Evolutionary conservation across 441 rosid genomes (phyloP).

Genomic region (Euphorbia corollata): DNA sequence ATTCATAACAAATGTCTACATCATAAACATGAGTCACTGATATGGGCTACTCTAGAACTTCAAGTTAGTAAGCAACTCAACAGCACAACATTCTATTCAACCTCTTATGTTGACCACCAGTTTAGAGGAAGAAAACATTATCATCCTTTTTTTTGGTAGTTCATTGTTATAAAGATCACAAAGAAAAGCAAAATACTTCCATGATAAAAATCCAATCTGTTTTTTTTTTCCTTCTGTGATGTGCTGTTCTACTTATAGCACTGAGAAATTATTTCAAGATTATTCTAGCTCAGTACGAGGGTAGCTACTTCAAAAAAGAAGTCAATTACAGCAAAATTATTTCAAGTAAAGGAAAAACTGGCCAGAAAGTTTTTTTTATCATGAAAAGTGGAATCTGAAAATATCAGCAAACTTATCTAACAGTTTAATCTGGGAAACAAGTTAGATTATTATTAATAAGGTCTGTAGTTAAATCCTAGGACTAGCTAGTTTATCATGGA

Average conservation of each 20-base stretch:
- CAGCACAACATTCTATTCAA: background rate
- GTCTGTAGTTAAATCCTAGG: background rate
- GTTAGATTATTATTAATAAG: background rate
- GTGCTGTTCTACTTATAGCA: background rate
- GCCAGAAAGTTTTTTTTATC: too few species aligned
- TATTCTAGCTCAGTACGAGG: constrained; percentile 3
- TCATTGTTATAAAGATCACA: background rate
- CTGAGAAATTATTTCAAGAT: background rate
- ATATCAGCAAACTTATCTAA: background rate
- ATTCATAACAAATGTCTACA: background rate
- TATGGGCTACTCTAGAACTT: background rate
- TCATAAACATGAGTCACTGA: background rate
- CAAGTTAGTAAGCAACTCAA: constrained; percentile 1
- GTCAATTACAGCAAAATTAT: too few species aligned
- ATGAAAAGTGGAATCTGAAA: background rate
- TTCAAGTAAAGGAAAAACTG: too few species aligned
- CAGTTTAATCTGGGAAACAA: background rate
- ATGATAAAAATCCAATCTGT: too few species aligned
- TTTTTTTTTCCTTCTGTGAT: background rate
- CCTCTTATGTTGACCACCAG: background rate
- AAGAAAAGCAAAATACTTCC: background rate
- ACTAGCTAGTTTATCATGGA: background rate
- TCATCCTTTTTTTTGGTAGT: background rate
- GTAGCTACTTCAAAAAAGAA: background rate
- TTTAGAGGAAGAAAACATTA: background rate